Conservation (phyloP, 208 protist genomes). For the Trypanosomatidae sp. region DNA sequence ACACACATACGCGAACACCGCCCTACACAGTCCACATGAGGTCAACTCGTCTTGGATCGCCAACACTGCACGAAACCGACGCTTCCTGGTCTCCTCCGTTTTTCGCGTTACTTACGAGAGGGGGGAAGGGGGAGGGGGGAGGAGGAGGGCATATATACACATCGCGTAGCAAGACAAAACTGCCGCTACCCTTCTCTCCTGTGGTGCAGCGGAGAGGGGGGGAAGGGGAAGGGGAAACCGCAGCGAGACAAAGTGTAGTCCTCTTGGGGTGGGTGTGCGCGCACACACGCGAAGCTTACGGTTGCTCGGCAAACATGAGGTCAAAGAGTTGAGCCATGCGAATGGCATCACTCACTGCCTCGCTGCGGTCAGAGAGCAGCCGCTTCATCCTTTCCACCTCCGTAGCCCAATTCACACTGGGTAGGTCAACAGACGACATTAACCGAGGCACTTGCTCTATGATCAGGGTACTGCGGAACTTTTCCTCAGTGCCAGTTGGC, state of each 20-base stretch:
- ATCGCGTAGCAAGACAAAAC: background rate
- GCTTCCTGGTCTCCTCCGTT: background rate
- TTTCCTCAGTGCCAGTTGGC: constrained; percentile 85
- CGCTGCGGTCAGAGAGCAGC: constrained; percentile 45
- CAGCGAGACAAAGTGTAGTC: background rate
- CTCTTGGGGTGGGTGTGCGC: background rate
- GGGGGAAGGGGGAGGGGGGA: background rate
- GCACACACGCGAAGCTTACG: background rate
- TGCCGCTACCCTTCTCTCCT: background rate
- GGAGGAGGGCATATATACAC: background rate
- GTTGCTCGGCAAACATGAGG: constrained; percentile 59
- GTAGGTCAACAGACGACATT: constrained; percentile 55
- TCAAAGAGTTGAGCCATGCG: constrained; percentile 76
- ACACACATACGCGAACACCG: background rate
- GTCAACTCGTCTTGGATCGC: background rate
- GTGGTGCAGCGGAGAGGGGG: background rate
- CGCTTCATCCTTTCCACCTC: constrained; percentile 30
- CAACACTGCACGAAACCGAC: background rate
- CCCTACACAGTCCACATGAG: background rate
- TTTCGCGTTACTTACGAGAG: background rate
- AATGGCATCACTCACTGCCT: constrained; percentile 67
- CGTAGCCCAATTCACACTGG: constrained; percentile 31
- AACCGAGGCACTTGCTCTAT: constrained; percentile 90
- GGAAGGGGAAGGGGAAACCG: background rate
- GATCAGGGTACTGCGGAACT: constrained; percentile 81